Percentiles rank a stretch among this genome's conserved stretches.
Evolutionary conservation across 2,329 filamentous ascomycete species (phyloP).

Genomic region (Trichoderma asperellum): DNA sequence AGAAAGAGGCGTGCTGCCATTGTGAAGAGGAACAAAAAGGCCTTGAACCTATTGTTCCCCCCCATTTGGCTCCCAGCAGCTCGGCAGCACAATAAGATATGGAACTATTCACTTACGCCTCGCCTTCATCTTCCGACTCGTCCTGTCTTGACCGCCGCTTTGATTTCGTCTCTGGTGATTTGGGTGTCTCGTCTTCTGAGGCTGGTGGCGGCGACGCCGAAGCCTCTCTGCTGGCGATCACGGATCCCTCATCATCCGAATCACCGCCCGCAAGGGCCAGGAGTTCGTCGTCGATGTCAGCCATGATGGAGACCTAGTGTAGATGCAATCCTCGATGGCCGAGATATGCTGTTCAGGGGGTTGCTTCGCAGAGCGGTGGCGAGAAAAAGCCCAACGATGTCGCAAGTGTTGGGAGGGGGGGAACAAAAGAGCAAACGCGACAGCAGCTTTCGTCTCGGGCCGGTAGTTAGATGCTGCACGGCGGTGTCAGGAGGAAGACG

Average conservation of each 20-base stretch:
- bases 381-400: conserved; percentile 10
- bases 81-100: conserved; percentile 15
- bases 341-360: conserved; percentile 13
- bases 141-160: conserved; percentile 50
- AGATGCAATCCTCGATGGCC: not conserved
- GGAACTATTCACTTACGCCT: conserved; percentile 45
- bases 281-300: conserved; percentile 89
- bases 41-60: conserved; percentile 14
- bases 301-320: conserved; percentile 61
- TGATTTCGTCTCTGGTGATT: conserved; percentile 49
- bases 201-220: conserved; percentile 56
- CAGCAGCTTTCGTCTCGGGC: not conserved
- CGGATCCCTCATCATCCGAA: conserved; percentile 61
- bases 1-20: conserved; percentile 5
- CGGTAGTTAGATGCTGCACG: not conserved
- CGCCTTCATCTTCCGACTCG: conserved; percentile 66
- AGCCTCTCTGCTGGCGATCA: conserved; percentile 58
- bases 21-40: not conserved
- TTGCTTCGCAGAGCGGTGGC: conserved; percentile 6
- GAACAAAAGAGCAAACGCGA: conserved; percentile 12
- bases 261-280: conserved; percentile 87
- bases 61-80: not conserved
- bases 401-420: not conserved
- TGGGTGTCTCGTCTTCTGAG: conserved; percentile 35
- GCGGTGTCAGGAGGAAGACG: not conserved